A percentile compares a stretch with the other conserved stretches of the same genome.
These are phyloP conservation scores for Fomitiporia mediterranea DNA, from an alignment of 1,284 basidiomycete genomes.

Conservation along the genomic window DNA sequence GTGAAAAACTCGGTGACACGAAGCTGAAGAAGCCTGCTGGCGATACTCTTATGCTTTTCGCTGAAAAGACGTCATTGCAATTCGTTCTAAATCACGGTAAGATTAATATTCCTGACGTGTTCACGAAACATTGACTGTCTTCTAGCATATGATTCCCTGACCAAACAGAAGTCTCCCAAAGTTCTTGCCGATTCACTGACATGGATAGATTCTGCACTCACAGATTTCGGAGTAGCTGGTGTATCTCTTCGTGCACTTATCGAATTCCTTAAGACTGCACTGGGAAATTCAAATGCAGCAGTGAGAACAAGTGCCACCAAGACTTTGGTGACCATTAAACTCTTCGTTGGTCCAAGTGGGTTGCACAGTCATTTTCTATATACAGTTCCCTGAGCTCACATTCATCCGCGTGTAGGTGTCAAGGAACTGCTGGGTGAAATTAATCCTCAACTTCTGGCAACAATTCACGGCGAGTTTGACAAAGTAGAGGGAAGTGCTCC, in stretches of 20 bases:
- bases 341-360: constrained; percentile 88
- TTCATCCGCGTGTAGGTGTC: constrained; percentile 68
- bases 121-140: constrained; percentile 11
- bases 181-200: constrained; percentile 87
- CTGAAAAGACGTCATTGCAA: constrained; percentile 91
- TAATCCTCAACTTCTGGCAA: constrained; percentile 90
- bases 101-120: constrained; percentile 23
- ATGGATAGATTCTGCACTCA: constrained; percentile 86
- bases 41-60: constrained; percentile 77
- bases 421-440: constrained; percentile 91
- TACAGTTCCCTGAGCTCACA: background rate
- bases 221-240: constrained; percentile 92
- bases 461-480: constrained; percentile 90
- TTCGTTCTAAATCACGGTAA: constrained; percentile 91
- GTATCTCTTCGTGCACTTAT: constrained; percentile 83
- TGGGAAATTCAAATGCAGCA: constrained; percentile 92
- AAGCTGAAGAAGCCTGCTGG: constrained; percentile 98
- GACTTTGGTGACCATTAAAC: constrained; percentile 84
- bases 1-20: constrained; percentile 94
- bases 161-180: constrained; percentile 96
- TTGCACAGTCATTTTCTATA: background rate
- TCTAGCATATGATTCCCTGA: constrained; percentile 84
- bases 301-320: constrained; percentile 97
- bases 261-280: constrained; percentile 82
- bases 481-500: constrained; percentile 81